These are phyloP conservation scores for Candida albicans DNA, from an alignment of 1,139 yeast genomes.

Conservation along the genomic window DNA sequence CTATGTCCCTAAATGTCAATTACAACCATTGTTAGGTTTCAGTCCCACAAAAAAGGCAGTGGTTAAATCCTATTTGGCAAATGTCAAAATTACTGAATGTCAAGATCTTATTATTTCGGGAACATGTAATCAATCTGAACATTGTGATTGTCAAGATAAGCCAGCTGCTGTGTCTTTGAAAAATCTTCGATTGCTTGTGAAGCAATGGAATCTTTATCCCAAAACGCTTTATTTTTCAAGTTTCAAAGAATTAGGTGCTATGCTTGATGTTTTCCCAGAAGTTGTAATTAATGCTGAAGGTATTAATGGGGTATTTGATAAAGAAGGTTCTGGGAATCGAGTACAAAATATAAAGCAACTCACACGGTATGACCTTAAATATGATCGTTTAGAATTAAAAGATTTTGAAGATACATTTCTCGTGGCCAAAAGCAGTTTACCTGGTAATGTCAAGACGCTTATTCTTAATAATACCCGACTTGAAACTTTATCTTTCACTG, in stretches of 20 bases:
- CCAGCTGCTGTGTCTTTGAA: not conserved
- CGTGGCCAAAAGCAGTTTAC: not conserved
- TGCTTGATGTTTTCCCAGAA: not conserved
- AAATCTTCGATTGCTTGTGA: not conserved
- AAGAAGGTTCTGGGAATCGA: no score
- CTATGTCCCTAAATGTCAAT: no score
- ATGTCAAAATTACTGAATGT: no score
- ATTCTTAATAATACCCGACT: not conserved
- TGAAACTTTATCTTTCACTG: not conserved
- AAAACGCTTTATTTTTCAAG: not conserved
- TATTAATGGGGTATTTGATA: not conserved
- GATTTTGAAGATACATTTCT: not conserved
- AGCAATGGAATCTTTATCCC: constrained; percentile 1
- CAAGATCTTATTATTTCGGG: no score
- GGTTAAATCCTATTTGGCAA: no score
- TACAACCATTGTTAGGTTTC: no score
- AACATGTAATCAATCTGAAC: no score
- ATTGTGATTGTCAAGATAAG: no score
- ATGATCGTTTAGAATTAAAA: not conserved
- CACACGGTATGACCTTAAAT: not conserved
- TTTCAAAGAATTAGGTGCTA: not conserved
- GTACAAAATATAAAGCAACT: not conserved
- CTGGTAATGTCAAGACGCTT: not conserved
- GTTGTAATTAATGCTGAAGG: not conserved
- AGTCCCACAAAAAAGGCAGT: no score